phyloP scores from a whole-genome alignment of 768 basidiomycete genomes.

The Agrocybe praecox region DNA sequence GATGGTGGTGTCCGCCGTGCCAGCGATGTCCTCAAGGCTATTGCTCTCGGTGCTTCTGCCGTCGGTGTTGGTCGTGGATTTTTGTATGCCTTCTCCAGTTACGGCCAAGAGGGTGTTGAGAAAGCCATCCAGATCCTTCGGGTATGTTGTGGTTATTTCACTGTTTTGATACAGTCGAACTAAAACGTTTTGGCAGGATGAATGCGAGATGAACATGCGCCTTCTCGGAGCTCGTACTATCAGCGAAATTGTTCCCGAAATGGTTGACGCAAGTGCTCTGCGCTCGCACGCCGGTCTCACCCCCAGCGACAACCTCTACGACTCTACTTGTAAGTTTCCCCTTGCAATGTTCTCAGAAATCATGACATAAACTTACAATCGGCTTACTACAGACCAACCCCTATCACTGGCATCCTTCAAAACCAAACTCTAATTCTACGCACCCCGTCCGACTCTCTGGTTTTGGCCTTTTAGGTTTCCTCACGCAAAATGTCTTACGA shows the following conservation, averaged over 20 bases:
- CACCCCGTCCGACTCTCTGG: background rate
- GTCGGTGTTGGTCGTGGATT: conserved; percentile 87
- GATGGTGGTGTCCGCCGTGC: conserved; percentile 55
- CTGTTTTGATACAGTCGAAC: background rate
- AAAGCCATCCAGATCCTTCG: conserved; percentile 52
- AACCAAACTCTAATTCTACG: conserved; percentile 22
- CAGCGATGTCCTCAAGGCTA: conserved; percentile 77
- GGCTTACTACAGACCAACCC: conserved; percentile 17
- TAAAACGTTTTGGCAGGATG: conserved; percentile 73
- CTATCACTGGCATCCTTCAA: conserved; percentile 22
- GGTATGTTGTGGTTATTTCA: conserved; percentile 1
- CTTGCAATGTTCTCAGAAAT: too few species aligned
- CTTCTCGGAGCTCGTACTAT: conserved; percentile 83
- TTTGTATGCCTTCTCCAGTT: conserved; percentile 84
- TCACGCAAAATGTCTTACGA: too few species aligned
- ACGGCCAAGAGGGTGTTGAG: conserved; percentile 86
- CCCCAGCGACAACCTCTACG: conserved; percentile 71
- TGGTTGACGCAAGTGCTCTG: conserved; percentile 88
- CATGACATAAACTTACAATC: background rate
- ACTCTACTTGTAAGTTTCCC: conserved; percentile 69
- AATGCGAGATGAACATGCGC: conserved; percentile 97
- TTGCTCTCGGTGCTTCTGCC: conserved; percentile 67
- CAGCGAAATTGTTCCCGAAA: conserved; percentile 78
- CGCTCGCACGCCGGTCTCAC: conserved; percentile 64
- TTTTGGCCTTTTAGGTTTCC: too few species aligned